Conservation (phyloP, 805 yeast species). For the Komagataella pseudopastoris region DNA sequence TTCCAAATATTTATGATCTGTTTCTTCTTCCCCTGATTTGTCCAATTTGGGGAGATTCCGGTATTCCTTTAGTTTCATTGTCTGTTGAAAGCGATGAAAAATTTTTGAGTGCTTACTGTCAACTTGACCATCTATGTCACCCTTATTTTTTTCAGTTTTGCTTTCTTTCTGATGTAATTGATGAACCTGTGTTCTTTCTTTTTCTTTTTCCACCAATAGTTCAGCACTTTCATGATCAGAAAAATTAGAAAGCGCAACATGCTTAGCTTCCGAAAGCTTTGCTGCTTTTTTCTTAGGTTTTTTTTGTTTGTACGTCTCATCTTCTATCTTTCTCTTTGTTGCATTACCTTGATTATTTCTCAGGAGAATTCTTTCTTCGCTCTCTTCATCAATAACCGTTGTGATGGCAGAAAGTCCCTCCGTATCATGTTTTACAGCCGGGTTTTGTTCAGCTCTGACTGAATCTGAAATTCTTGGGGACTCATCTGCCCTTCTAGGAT, state of each 20-base stretch:
- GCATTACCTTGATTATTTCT: not conserved
- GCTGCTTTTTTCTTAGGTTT: not conserved
- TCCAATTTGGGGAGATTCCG: constrained; percentile 7
- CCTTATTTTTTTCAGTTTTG: not conserved
- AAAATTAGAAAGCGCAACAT: constrained; percentile 7
- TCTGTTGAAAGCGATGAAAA: constrained; percentile 36
- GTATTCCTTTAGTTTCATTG: constrained; percentile 10
- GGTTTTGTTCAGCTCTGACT: not conserved
- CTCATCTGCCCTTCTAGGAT: not conserved
- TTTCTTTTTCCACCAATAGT: constrained; percentile 5
- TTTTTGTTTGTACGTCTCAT: not conserved
- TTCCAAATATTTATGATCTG: constrained; percentile 6
- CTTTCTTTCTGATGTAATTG: constrained; percentile 1
- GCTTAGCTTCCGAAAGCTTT: constrained; percentile 6
- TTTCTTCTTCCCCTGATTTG: constrained; percentile 10
- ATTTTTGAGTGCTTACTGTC: constrained; percentile 31
- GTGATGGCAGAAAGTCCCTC: not conserved
- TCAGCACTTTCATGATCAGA: constrained; percentile 8
- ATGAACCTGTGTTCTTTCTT: constrained; percentile 2
- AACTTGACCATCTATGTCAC: not conserved
- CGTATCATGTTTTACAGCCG: not conserved
- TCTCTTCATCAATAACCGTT: not conserved
- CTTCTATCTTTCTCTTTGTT: not conserved
- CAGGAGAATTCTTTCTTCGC: not conserved
- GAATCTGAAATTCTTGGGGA: not conserved